Percentiles rank a stretch among this genome's conserved stretches.
Conservation (phyloP, 2,329 filamentous ascomycete species). For the Aspergillus sp. region DNA sequence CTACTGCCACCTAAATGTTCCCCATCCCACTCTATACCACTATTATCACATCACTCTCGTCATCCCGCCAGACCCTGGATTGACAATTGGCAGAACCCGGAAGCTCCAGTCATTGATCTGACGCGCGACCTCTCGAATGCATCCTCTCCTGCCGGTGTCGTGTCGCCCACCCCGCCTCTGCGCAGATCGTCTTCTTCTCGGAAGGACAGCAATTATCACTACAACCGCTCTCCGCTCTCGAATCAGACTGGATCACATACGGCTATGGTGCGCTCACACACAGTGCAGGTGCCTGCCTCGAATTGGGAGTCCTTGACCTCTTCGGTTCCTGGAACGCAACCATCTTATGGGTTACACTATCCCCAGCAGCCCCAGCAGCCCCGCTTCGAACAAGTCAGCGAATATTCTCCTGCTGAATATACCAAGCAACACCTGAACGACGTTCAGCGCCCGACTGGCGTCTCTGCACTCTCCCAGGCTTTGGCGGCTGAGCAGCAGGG, state of each 20-base stretch:
- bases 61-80: slow-evolving; percentile 30
- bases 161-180: background rate
- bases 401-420: slow-evolving; percentile 39
- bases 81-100: slow-evolving; percentile 39
- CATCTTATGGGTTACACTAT: slow-evolving; percentile 24
- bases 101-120: slow-evolving; percentile 26
- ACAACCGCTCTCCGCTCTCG: slow-evolving; percentile 19
- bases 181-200: slow-evolving; percentile 10
- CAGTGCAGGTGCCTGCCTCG: slow-evolving; percentile 30
- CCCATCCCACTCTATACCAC: slow-evolving; percentile 7
- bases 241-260: slow-evolving; percentile 19
- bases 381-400: slow-evolving; percentile 32
- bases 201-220: slow-evolving; percentile 18
- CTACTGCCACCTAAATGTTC: slow-evolving; percentile 5
- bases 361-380: slow-evolving; percentile 16
- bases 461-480: slow-evolving; percentile 19
- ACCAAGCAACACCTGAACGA: slow-evolving; percentile 31
- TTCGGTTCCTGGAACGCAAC: slow-evolving; percentile 22
- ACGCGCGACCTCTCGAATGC: slow-evolving; percentile 25
- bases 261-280: slow-evolving; percentile 34
- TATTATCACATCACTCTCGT: slow-evolving; percentile 5
- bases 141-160: slow-evolving; percentile 20
- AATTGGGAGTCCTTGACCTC: slow-evolving; percentile 20
- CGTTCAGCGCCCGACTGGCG: slow-evolving; percentile 14
- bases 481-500: slow-evolving; percentile 20